phyloP scores from a whole-genome alignment of 1,284 basidiomycete genomes.

The Irpex sp. region DNA sequence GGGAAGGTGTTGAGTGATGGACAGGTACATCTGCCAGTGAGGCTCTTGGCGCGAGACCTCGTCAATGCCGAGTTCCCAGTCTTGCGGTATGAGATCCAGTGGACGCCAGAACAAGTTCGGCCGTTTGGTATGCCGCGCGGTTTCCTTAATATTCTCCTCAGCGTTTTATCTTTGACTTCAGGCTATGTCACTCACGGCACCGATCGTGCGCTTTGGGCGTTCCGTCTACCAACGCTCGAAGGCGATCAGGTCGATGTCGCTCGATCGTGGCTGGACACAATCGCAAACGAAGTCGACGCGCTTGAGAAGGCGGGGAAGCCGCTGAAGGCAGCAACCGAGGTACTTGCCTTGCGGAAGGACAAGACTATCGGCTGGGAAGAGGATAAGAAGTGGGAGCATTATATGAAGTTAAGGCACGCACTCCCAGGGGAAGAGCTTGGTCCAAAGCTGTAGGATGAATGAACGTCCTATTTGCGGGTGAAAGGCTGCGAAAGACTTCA shows the following conservation, averaged over 20 bases:
- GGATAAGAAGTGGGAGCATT: conserved; percentile 47
- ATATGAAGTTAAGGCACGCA: conserved; percentile 29
- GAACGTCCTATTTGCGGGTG: neutral
- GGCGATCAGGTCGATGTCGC: conserved; percentile 42
- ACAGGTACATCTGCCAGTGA: conserved; percentile 68
- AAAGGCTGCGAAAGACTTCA: neutral
- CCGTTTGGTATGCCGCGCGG: conserved; percentile 41
- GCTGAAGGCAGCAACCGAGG: conserved; percentile 30
- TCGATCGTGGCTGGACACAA: conserved; percentile 45
- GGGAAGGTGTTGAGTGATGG: conserved; percentile 63
- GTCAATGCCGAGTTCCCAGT: conserved; percentile 53
- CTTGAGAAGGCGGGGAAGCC: conserved; percentile 33
- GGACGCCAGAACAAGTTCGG: conserved; percentile 59
- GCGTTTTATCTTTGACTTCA: conserved; percentile 23
- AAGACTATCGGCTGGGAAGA: conserved; percentile 49
- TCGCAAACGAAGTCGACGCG: conserved; percentile 38
- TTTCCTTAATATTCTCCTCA: neutral
- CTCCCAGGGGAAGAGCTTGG: conserved; percentile 13
- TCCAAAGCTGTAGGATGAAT: too few relatives aligned
- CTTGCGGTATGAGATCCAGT: conserved; percentile 64
- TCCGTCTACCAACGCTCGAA: conserved; percentile 38
- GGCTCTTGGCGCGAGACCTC: conserved; percentile 61
- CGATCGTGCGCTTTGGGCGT: conserved; percentile 50
- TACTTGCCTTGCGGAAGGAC: conserved; percentile 49
- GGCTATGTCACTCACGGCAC: conserved; percentile 69